phyloP scores from a whole-genome alignment of 495 filamentous ascomycete species.

The Aspergillus hancockii region DNA sequence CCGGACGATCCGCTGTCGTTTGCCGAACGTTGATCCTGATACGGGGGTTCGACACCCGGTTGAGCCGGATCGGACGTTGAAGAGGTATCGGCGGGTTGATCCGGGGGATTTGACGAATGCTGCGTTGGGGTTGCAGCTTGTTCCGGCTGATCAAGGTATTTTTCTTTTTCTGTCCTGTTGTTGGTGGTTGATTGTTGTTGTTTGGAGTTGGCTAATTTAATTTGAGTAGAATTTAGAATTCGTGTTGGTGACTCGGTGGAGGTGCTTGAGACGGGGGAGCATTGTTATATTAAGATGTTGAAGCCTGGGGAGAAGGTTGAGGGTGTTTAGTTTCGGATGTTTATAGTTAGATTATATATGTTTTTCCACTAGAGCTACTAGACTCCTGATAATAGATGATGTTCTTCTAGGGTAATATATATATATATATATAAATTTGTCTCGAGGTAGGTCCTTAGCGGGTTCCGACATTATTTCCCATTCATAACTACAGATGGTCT shows the following conservation, averaged over 20 bases:
- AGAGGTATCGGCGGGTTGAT: conserved; percentile 72
- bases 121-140: conserved; percentile 84
- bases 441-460: no score
- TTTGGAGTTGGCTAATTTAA: conserved; percentile 3
- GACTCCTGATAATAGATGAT: no score
- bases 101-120: conserved; percentile 66
- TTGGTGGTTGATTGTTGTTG: background rate
- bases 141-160: conserved; percentile 50
- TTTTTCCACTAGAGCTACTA: no score
- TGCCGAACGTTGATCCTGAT: conserved; percentile 80
- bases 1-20: conserved; percentile 73
- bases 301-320: conserved; percentile 41
- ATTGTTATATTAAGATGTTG: conserved; percentile 60
- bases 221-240: conserved; percentile 40
- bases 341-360: background rate
- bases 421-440: no score
- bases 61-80: conserved; percentile 75
- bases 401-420: no score
- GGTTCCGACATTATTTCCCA: no score
- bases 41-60: conserved; percentile 67
- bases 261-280: conserved; percentile 62
- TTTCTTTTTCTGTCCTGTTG: conserved; percentile 2
- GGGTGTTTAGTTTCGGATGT: conserved; percentile 28
- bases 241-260: conserved; percentile 61
- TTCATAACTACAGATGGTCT: background rate